phyloP scores from a whole-genome alignment of 2,329 filamentous ascomycete species.

The Apiospora marii region DNA sequence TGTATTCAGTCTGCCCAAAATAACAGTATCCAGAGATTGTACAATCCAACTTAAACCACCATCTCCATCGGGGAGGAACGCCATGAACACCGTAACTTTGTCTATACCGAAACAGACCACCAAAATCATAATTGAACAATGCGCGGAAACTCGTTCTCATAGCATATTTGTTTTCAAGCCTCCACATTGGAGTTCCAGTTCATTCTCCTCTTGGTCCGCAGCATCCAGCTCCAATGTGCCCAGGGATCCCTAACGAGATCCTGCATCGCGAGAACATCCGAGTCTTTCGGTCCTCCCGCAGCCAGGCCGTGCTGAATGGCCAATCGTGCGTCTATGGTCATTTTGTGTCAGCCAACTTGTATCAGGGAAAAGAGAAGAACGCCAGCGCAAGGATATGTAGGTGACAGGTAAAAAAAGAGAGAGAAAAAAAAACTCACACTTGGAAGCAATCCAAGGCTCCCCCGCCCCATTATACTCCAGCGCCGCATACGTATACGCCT shows the following conservation, averaged over 20 bases:
- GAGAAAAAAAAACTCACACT: conserved; percentile 37
- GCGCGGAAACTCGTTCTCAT: background rate
- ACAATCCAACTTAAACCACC: background rate
- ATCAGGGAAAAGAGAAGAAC: too few relatives aligned
- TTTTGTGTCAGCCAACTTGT: background rate
- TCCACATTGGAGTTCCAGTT: conserved; percentile 36
- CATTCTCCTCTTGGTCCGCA: conserved; percentile 42
- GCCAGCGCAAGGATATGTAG: background rate
- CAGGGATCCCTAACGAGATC: conserved; percentile 45
- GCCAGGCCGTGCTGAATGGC: conserved; percentile 48
- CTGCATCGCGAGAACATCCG: conserved; percentile 46
- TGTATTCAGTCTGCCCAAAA: background rate
- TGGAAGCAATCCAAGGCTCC: conserved; percentile 48
- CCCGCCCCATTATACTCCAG: conserved; percentile 49
- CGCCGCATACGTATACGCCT: conserved; percentile 49
- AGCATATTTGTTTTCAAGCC: background rate
- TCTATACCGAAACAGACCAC: background rate
- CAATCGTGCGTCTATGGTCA: conserved; percentile 37
- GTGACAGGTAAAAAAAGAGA: too few relatives aligned
- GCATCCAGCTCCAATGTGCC: conserved; percentile 51
- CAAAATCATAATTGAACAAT: background rate
- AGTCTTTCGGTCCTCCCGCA: conserved; percentile 39
- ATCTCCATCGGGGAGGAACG: background rate
- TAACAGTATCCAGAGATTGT: background rate
- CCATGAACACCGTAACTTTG: background rate